Evolutionary conservation across 345 rosid genomes (phyloP).

Genomic region (Brassica nigra): DNA sequence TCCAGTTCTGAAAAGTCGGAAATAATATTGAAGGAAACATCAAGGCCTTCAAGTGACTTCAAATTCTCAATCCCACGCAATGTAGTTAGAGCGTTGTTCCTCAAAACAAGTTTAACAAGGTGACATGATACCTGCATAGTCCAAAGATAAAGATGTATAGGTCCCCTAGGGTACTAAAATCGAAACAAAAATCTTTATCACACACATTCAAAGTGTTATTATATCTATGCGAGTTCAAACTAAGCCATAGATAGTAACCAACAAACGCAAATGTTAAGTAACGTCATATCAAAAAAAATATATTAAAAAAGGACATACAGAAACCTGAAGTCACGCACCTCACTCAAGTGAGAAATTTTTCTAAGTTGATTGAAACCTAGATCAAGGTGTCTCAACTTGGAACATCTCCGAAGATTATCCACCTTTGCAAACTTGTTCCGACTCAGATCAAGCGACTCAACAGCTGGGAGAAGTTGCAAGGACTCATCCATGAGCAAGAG

Average conservation of each 20-base stretch:
- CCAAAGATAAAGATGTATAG: slow-evolving; percentile 44
- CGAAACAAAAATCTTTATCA: slow-evolving; percentile 29
- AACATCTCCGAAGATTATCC: slow-evolving; percentile 81
- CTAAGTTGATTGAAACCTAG: slow-evolving; percentile 91
- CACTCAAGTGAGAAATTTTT: slow-evolving; percentile 63
- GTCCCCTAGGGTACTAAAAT: slow-evolving; percentile 33
- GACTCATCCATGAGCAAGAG: slow-evolving; percentile 96
- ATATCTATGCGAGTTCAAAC: slow-evolving; percentile 9
- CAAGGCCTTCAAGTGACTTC: slow-evolving; percentile 97
- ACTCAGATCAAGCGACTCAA: slow-evolving; percentile 96
- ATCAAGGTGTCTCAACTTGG: slow-evolving; percentile 85
- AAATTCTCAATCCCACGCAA: slow-evolving; percentile 91
- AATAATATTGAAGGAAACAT: slow-evolving; percentile 88
- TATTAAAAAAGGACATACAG: background rate
- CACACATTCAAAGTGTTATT: background rate
- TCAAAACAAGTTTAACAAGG: slow-evolving; percentile 84
- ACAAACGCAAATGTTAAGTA: slow-evolving; percentile 10
- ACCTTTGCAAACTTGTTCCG: slow-evolving; percentile 90
- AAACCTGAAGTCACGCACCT: slow-evolving; percentile 54
- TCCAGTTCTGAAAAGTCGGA: slow-evolving; percentile 90
- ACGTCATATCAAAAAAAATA: slow-evolving; percentile 4
- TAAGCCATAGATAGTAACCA: slow-evolving; percentile 5
- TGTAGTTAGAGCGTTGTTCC: slow-evolving; percentile 90
- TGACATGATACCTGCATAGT: slow-evolving; percentile 82
- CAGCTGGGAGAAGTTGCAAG: slow-evolving; percentile 92